Evolutionary conservation across 1,284 basidiomycete genomes (phyloP).

Genomic region (Sphagnurus paluster): DNA sequence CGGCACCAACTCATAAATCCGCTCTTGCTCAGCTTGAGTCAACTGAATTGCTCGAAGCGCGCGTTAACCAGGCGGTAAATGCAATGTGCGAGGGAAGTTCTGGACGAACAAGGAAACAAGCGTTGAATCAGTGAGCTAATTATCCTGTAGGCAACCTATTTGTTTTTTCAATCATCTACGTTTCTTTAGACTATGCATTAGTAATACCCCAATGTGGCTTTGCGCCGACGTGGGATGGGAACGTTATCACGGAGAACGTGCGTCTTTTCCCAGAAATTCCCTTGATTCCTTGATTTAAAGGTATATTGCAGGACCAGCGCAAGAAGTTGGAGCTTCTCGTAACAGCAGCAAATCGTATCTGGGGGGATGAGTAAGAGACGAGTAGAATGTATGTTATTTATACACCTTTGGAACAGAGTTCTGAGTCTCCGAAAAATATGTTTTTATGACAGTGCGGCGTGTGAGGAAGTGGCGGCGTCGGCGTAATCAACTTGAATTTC

Average conservation of each 20-base stretch:
- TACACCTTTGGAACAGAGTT: no score
- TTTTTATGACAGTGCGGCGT: no score
- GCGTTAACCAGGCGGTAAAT: conserved; percentile 65
- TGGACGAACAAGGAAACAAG: conserved; percentile 51
- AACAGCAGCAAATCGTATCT: background rate
- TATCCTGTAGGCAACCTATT: conserved; percentile 2
- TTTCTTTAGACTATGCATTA: conserved; percentile 67
- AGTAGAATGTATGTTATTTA: no score
- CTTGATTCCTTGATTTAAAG: background rate
- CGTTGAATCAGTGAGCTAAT: conserved; percentile 56
- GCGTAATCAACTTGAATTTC: no score
- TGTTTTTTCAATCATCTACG: conserved; percentile 4
- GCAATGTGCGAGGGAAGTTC: conserved; percentile 52
- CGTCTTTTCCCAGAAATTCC: background rate
- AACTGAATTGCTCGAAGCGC: conserved; percentile 51
- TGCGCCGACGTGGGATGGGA: conserved; percentile 66
- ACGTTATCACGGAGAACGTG: conserved; percentile 54
- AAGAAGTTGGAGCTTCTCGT: conserved; percentile 2
- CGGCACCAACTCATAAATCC: background rate
- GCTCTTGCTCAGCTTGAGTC: conserved; percentile 58
- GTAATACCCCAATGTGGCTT: conserved; percentile 80
- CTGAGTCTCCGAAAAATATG: no score
- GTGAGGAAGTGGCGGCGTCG: no score
- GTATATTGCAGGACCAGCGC: conserved; percentile 1
- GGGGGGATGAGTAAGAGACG: no score